A percentile compares a stretch with the other conserved stretches of the same genome.
phyloP scores from a whole-genome alignment of 257 asterid species.

The Solanum pimpinellifolium region DNA sequence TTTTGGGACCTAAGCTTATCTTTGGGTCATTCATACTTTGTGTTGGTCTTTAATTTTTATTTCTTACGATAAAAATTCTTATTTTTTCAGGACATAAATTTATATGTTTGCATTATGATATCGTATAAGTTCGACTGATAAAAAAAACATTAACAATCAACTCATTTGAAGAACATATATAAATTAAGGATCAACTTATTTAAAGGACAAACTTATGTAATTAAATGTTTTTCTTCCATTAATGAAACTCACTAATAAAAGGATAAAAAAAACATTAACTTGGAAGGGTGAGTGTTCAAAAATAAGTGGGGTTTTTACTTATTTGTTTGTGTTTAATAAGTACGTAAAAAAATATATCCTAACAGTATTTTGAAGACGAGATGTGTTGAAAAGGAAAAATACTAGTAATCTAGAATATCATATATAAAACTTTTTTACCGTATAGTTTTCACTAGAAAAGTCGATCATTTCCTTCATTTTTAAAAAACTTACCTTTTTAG shows the following conservation, averaged over 20 bases:
- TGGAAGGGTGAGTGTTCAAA: not conserved
- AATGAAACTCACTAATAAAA: not conserved
- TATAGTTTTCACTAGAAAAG: not conserved
- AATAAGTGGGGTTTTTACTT: not conserved
- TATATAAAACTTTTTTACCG: not conserved
- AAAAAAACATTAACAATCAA: not conserved
- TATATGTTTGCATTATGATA: not conserved
- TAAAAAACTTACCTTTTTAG: fast-evolving
- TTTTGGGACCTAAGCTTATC: not conserved
- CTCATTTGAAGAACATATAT: not conserved
- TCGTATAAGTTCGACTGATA: not conserved
- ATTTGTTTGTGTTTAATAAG: not conserved
- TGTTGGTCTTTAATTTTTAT: not conserved
- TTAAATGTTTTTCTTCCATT: not conserved
- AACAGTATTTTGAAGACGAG: not conserved
- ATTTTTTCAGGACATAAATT: not conserved
- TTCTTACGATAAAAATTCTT: not conserved
- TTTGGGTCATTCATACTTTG: not conserved
- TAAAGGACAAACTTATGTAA: not conserved
- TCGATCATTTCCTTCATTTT: not conserved
- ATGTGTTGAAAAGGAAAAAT: not conserved
- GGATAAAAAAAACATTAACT: not conserved
- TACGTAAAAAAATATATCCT: not conserved
- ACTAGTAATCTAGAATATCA: not conserved
- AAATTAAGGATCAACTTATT: not conserved